A percentile compares a stretch with the other conserved stretches of the same genome.
These are phyloP conservation scores for Arthrobotrys conoides DNA, from an alignment of 2,329 filamentous ascomycete species.

Conservation along the genomic window DNA sequence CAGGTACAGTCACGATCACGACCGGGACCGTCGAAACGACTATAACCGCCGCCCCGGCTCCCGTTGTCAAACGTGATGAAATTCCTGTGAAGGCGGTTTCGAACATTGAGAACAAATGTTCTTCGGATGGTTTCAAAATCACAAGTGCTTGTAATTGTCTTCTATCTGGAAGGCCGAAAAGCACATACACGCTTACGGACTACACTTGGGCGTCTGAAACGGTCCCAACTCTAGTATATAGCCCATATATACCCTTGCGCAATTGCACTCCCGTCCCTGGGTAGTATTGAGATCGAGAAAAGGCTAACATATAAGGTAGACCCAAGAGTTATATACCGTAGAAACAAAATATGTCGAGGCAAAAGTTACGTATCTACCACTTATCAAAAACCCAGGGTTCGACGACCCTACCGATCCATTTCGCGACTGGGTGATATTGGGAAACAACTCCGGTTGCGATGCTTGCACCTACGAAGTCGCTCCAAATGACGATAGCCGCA, in stretches of 20 bases:
- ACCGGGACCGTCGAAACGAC: conserved; percentile 21
- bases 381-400: conserved; percentile 23
- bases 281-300: too few species aligned
- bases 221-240: conserved; percentile 10
- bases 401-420: conserved; percentile 19
- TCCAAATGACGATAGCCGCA: conserved; percentile 10
- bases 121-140: conserved; percentile 7
- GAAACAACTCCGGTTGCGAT: conserved; percentile 7
- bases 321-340: not conserved
- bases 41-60: conserved; percentile 1
- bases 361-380: conserved; percentile 18
- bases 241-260: too few species aligned
- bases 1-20: conserved; percentile 9
- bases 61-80: not conserved
- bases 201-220: not conserved
- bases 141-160: conserved; percentile 29
- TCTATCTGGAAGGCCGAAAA: conserved; percentile 5
- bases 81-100: conserved; percentile 24
- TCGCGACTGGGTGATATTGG: conserved; percentile 6
- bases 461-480: conserved; percentile 20
- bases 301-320: not conserved
- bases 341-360: conserved; percentile 28
- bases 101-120: conserved; percentile 35
- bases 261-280: too few species aligned
- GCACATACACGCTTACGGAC: not conserved